Conservation (phyloP, 2,329 filamentous ascomycete genomes). For the Helminthosporium solani region DNA sequence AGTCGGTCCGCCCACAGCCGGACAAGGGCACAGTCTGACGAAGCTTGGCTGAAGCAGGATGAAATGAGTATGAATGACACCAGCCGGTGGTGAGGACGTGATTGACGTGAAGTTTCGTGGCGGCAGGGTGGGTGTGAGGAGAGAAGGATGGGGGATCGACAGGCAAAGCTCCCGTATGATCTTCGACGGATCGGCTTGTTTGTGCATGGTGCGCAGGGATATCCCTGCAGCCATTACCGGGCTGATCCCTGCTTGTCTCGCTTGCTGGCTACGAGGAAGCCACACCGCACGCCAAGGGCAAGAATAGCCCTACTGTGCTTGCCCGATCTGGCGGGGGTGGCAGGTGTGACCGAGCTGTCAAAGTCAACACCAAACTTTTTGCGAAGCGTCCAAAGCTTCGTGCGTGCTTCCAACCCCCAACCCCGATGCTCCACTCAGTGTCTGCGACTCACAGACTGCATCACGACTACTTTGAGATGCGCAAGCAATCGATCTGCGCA, state of each 20-base stretch:
- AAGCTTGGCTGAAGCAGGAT: conserved; percentile 26
- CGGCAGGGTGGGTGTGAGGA: neutral
- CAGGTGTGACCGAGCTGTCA: conserved; percentile 3
- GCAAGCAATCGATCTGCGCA: neutral
- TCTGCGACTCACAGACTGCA: neutral
- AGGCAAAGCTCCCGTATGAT: conserved; percentile 1
- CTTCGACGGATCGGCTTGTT: neutral
- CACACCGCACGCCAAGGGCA: conserved; percentile 1
- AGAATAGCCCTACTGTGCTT: conserved; percentile 7
- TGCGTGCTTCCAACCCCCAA: too few relatives aligned
- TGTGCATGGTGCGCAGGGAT: neutral
- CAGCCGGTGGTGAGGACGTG: conserved; percentile 12
- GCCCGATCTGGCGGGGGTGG: neutral
- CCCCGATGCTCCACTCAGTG: too few relatives aligned
- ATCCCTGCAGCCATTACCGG: too few relatives aligned
- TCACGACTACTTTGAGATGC: neutral
- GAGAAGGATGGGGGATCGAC: neutral
- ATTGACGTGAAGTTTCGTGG: conserved; percentile 16
- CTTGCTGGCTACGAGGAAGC: too few relatives aligned
- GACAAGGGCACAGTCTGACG: too few relatives aligned
- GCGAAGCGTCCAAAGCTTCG: too few relatives aligned
- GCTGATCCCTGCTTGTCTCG: too few relatives aligned
- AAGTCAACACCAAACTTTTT: neutral
- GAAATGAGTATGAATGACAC: conserved; percentile 26
- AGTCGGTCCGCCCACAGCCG: conserved; percentile 19